Evolutionary conservation across 805 yeast species (phyloP), one percentile per base, ranked within the genome.

Genomic region (Ogataea dorogensis): DNA sequence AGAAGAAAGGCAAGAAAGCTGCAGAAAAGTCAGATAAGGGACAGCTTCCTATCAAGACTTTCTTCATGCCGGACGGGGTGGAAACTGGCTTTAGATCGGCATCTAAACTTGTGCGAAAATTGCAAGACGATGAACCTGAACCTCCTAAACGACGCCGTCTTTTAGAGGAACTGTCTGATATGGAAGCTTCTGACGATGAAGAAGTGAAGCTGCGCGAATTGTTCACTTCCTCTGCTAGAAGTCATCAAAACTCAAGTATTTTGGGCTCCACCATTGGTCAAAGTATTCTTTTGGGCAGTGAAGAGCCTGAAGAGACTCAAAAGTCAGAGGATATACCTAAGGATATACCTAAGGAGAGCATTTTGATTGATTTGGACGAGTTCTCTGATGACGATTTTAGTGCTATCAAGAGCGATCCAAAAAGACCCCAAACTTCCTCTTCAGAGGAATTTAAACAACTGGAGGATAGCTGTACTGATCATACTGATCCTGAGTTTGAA

Each of bases 51-150:
- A 40, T 40, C 38, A 55, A 81, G 54, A 63, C 59, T 28, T 83
- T 83, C 44, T 79, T 77, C 55, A 78, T 83, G 86, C 93, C 93
- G 0, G 84, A 79, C 45, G 68, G 77, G 49, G 89, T 77, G 5
- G 73, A 70, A 25, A 72, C 80, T 0, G 89, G 87, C 0, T 82
- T 84, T 46, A 64, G 65, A 23, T 61, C 63, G 15, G 86, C 78
- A 1, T 67, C 75, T 2, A 56, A 57, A 4, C 47, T 81, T 51
- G 70, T 79, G 0, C 23, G 40, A 8, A 56, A 58, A 20, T 64
- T 63, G 37, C 28, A 29, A 29, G 42, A 34, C 12, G 29, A 31
- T 19, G 41, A 49, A 5, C 36, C 49, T 4, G 54, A 51, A 16
- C 33, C 21, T 30, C 31, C 13, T 4, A 42, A 40, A 14, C 44